Evolutionary conservation across 257 asterid species (phyloP), one percentile per base, ranked within the genome.

Genomic region (Knoxia roxburghii): DNA sequence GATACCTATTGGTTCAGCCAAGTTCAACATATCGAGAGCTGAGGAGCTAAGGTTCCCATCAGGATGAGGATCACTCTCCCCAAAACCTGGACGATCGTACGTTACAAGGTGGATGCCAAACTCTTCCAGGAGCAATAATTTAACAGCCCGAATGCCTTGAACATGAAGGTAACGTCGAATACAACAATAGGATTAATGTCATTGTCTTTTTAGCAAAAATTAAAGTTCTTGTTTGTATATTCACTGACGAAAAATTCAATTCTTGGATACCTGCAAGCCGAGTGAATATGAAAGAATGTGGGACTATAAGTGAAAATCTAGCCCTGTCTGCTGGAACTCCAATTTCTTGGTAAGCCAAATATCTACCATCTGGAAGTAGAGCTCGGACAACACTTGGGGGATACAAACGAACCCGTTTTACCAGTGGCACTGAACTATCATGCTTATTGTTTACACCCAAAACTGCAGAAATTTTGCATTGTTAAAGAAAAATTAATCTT

Each of bases 11-110:
- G 80, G 75, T 63, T 86, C 82, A 1, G 91, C 93, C 74, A 92
- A 65, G 75, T 83, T 69, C 26, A 78, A 76, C 93, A 87, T 78
- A 81, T 89, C 97, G 65, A 79, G 23, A 56, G 97, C 95, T 2
- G 98, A 92, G n/a, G 96, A 83, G 68, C 76, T 81, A 41, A 87
- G 98, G 45, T 76, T 75, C 54, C 97, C 73, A 27, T 51, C 76
- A 14, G 86, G 82, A 68, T 89, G 93, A 41, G 97, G 91, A 74
- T 87, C 94, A 10, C 98, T 89, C 81, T 89, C 98, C 64, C 98
- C 98, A 71, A 89, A 92, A 46, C 98, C 97, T 29, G 98, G 96
- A 57, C 86, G 96, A 75, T 92, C 98, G 24, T 89, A 89, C 67
- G 91, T 75, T 64, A 92, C 78, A 56, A 92, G 73, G 29, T 87